phyloP scores from a whole-genome alignment of 2,329 filamentous ascomycete genomes.

The Pseudocercospora vitis region DNA sequence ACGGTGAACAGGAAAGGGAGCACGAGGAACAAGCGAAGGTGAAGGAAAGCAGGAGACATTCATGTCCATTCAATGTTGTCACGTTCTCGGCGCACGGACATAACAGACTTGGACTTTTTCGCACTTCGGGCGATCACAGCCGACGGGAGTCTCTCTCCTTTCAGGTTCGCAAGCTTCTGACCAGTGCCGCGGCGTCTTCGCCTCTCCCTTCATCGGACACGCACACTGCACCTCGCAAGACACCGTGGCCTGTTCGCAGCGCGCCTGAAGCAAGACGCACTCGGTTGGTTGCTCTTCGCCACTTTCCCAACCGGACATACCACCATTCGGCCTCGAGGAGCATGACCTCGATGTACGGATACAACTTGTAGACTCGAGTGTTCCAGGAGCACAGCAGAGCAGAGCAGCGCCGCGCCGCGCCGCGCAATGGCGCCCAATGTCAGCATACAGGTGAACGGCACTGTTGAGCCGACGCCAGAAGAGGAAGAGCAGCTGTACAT shows the following conservation, averaged over 20 bases:
- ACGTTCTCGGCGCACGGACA: neutral
- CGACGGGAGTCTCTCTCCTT: too few species aligned
- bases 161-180: slow-evolving; percentile 6
- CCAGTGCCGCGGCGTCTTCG: neutral
- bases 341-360: slow-evolving; percentile 19
- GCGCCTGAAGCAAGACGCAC: neutral
- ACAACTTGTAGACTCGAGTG: slow-evolving; percentile 22
- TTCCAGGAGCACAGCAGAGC: too few species aligned
- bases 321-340: slow-evolving; percentile 4
- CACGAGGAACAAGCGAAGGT: neutral
- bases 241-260: neutral
- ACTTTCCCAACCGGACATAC: slow-evolving; percentile 2
- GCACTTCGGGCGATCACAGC: too few species aligned
- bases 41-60: neutral
- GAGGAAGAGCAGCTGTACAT: slow-evolving; percentile 57
- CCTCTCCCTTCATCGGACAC: slow-evolving; percentile 5
- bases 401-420: too few species aligned
- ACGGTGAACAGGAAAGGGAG: neutral
- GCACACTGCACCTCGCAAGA: slow-evolving; percentile 3
- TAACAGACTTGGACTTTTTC: neutral
- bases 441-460: slow-evolving; percentile 21
- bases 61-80: neutral
- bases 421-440: slow-evolving; percentile 25
- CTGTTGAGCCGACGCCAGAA: slow-evolving; percentile 26
- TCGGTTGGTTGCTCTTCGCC: neutral